Percentiles rank a stretch among this genome's conserved stretches.
phyloP scores from a whole-genome alignment of 1,139 yeast genomes.

The Debaryomyces robertsiae region DNA sequence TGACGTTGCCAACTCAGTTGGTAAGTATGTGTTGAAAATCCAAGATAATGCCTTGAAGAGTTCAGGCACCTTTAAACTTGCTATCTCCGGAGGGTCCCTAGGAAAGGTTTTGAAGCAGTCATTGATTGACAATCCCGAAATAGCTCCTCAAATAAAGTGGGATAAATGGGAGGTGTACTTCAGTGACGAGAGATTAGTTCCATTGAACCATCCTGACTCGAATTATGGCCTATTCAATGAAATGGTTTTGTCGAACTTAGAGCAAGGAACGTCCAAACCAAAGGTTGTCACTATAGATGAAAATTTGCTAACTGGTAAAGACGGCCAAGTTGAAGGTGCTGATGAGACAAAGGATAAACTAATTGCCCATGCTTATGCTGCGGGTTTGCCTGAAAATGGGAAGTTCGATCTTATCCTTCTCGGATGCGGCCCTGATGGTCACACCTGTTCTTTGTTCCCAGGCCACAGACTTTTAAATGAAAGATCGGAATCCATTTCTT shows the following conservation, averaged over 20 bases:
- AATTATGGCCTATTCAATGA: conserved; percentile 66
- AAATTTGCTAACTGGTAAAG: conserved; percentile 45
- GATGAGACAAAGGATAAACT: conserved; percentile 41
- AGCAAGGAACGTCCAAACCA: conserved; percentile 35
- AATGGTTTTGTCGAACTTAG: conserved; percentile 53
- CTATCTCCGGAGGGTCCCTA: conserved; percentile 89
- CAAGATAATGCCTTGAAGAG: conserved; percentile 55
- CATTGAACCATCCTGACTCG: conserved; percentile 66
- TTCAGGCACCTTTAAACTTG: conserved; percentile 60
- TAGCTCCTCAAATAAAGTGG: conserved; percentile 57
- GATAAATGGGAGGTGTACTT: conserved; percentile 69
- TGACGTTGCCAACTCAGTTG: conserved; percentile 63
- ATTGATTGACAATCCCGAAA: conserved; percentile 57
- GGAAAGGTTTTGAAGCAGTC: conserved; percentile 75
- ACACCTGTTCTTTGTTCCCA: conserved; percentile 77
- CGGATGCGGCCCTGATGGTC: conserved; percentile 85
- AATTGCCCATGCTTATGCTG: conserved; percentile 56
- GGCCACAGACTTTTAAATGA: conserved; percentile 51
- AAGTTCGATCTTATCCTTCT: conserved; percentile 60
- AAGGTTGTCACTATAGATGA: conserved; percentile 54
- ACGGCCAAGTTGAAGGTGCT: conserved; percentile 44
- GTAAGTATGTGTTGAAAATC: conserved; percentile 50
- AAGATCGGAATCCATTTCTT: conserved; percentile 39
- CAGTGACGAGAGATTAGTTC: conserved; percentile 74
- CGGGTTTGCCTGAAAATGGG: conserved; percentile 41